phyloP scores from a whole-genome alignment of 2,329 filamentous ascomycete genomes.

The Alternaria burnsii region DNA sequence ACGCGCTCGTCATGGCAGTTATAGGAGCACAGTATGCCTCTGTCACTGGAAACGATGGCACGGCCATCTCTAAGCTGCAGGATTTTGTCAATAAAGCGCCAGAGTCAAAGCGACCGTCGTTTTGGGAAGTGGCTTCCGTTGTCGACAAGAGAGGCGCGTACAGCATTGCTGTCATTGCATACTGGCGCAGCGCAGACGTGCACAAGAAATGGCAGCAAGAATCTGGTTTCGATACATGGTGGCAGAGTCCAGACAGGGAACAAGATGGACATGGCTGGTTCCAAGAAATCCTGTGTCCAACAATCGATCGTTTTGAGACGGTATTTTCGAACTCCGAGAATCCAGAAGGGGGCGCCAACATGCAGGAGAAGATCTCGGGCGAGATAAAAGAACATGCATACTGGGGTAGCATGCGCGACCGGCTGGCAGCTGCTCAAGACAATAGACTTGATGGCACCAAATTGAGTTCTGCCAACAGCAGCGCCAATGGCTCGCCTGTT shows the following conservation, averaged over 20 bases:
- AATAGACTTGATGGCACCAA: slow-evolving; percentile 44
- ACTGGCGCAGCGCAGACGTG: slow-evolving; percentile 47
- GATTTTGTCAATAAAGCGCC: slow-evolving; percentile 23
- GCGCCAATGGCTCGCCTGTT: neutral
- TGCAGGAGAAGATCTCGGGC: slow-evolving; percentile 51
- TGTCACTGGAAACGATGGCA: neutral
- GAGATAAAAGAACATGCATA: slow-evolving; percentile 56
- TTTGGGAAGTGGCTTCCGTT: slow-evolving; percentile 50
- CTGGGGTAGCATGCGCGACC: slow-evolving; percentile 59
- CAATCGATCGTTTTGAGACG: slow-evolving; percentile 56
- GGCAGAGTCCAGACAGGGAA: slow-evolving; percentile 43
- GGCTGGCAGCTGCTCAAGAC: slow-evolving; percentile 52
- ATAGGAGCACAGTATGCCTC: slow-evolving; percentile 44
- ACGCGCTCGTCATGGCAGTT: slow-evolving; percentile 47
- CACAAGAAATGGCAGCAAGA: slow-evolving; percentile 45
- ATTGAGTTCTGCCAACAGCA: neutral
- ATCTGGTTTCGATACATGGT: slow-evolving; percentile 53
- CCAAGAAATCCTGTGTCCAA: slow-evolving; percentile 54
- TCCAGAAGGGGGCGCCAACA: slow-evolving; percentile 54
- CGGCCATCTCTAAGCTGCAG: slow-evolving; percentile 25
- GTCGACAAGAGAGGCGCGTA: slow-evolving; percentile 37
- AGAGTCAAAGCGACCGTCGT: slow-evolving; percentile 20
- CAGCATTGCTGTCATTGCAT: slow-evolving; percentile 51
- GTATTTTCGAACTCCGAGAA: slow-evolving; percentile 51
- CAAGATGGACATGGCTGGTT: slow-evolving; percentile 52